Base-by-base conservation (phyloP, 257 asterid species). In the Perilla frutescens region DNA sequence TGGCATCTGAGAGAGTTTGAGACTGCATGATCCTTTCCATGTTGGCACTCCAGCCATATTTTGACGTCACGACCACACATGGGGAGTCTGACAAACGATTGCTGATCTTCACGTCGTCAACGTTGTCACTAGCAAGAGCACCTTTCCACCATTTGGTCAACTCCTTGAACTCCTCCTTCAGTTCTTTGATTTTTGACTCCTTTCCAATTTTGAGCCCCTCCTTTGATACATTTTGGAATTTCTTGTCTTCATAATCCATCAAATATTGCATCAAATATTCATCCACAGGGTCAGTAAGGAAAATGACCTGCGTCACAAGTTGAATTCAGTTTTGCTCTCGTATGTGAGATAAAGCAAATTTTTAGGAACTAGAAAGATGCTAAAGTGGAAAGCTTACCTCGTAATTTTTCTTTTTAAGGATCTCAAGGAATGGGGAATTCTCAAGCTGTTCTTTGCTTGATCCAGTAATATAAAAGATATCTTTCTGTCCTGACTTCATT, bases 11-110 rank as follows among this genome's bases (percentile, higher is more conserved):
- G 10, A 93, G 81, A 13, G 98, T 91, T 76, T 93, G 98, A 5
- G 98, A 88, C 81, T 91, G 96, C 98, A 93, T 93, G 57, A 93
- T 93, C 71, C 97, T 87, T 71, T 93, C 98, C 98, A 93, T 93
- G 77, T 91, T 89, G 13, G 96, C 78, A 70, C 96, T 93, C 98
- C 98, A 93, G 3, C 98, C 98, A 0, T 36, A 93, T 71, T 93
- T 91, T 0, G 96, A 91, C 2, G 98, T 93, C 72, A 93, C 98
- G 3, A 93, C 97, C 7, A 91, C 96, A 73, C 98, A 93, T 14
- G 98, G 98, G 8, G 92, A 85, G 75, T 89, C 90, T 0, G 98
- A 86, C 79, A 93, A 74, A 71, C 98, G 96, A 87, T 86, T 93
- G 85, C 97, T 93, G 70, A 93, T 79, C 85, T 91, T 93, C 70